A percentile compares a stretch with the other conserved stretches of the same genome.
Conservation (phyloP, 2,329 filamentous ascomycete species). For the Scedosporium boydii region DNA sequence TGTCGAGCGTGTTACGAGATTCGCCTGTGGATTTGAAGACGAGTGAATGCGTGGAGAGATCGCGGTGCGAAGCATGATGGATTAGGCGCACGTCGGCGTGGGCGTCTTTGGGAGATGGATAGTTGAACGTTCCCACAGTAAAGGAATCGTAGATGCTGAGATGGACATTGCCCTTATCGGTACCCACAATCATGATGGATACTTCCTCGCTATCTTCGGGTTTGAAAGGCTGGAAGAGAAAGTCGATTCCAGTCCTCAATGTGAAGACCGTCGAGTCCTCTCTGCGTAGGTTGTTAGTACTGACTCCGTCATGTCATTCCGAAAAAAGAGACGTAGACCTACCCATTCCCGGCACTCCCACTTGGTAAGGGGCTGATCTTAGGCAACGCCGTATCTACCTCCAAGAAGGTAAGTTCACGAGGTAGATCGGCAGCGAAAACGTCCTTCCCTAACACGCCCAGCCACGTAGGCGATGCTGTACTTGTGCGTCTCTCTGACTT, state of each 20-base stretch:
- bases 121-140: conserved; percentile 58
- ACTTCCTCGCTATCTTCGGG: conserved; percentile 63
- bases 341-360: conserved; percentile 53
- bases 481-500: conserved; percentile 11
- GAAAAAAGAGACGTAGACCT: conserved; percentile 20
- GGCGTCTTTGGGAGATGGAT: conserved; percentile 26
- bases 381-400: conserved; percentile 66
- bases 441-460: conserved; percentile 9
- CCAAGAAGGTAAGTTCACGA: conserved; percentile 61
- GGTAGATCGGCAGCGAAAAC: conserved; percentile 45
- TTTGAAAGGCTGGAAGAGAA: conserved; percentile 54
- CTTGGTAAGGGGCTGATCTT: conserved; percentile 62
- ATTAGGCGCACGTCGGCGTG: conserved; percentile 26
- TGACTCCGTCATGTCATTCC: background rate
- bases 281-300: conserved; percentile 13
- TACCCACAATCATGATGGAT: conserved; percentile 69
- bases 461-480: background rate
- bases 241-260: conserved; percentile 58
- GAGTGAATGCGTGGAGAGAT: conserved; percentile 67
- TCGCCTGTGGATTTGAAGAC: conserved; percentile 36
- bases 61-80: conserved; percentile 61
- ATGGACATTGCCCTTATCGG: conserved; percentile 60
- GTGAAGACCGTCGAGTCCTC: conserved; percentile 58
- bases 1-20: conserved; percentile 33
- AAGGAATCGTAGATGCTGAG: conserved; percentile 82